phyloP scores from a whole-genome alignment of 2,329 filamentous ascomycete genomes.

The Penicillium sclerotiorum region DNA sequence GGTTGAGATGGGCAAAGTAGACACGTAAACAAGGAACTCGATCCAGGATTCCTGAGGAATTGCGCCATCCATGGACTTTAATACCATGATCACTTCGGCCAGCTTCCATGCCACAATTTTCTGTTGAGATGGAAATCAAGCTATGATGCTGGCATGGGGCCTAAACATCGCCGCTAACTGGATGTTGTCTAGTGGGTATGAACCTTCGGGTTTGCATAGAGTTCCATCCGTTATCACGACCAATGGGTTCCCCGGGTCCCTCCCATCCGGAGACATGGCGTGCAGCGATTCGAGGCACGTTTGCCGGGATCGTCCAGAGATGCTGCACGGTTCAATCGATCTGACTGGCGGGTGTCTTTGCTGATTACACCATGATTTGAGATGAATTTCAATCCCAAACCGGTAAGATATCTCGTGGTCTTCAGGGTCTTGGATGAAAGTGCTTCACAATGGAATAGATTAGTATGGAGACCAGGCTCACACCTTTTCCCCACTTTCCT shows the following conservation, averaged over 20 bases:
- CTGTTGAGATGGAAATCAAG: slow-evolving; percentile 6
- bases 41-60: not conserved
- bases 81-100: not conserved
- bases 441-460: not conserved
- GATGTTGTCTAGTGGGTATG: slow-evolving; percentile 4
- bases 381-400: not conserved
- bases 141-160: slow-evolving; percentile 1
- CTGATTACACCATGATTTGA: not conserved
- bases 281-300: not conserved
- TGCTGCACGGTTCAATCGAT: not conserved
- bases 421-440: not conserved
- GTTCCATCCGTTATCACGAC: not conserved
- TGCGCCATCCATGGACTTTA: not conserved
- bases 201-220: not conserved
- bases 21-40: not conserved
- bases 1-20: not conserved
- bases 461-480: not conserved
- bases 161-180: slow-evolving; percentile 6
- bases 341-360: not conserved
- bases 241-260: slow-evolving; percentile 3
- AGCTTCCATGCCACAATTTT: slow-evolving; percentile 1
- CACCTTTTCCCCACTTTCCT: not conserved
- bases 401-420: slow-evolving; percentile 4
- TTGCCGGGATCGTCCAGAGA: not conserved
- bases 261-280: slow-evolving; percentile 3